Conservation (phyloP, 805 yeast species). For the Starmerella vaccinii region DNA sequence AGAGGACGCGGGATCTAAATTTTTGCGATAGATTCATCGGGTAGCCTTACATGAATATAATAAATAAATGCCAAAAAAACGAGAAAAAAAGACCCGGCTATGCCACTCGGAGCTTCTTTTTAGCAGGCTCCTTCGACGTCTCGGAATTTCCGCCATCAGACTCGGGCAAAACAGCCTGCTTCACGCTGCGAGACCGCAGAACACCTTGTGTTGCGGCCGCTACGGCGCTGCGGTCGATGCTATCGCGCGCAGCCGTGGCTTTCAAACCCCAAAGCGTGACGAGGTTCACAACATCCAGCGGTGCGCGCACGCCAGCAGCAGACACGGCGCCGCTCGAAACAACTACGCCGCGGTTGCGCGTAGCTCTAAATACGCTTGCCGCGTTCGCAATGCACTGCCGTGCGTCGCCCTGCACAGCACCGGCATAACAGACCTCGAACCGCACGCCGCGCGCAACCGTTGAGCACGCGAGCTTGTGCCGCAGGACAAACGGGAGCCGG, state of each 20-base stretch:
- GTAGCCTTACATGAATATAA: not conserved
- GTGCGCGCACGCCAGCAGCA: constrained; percentile 43
- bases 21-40: no score
- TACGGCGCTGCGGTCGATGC: constrained; percentile 51
- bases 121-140: constrained; percentile 4
- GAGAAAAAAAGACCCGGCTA: not conserved
- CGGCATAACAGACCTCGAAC: constrained; percentile 65
- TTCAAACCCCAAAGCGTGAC: constrained; percentile 63
- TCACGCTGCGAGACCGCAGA: constrained; percentile 60
- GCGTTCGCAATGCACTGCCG: constrained; percentile 61
- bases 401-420: constrained; percentile 40
- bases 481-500: constrained; percentile 63
- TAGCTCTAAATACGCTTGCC: constrained; percentile 64
- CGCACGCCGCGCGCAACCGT: constrained; percentile 75
- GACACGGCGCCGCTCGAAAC: constrained; percentile 63
- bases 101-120: constrained; percentile 7
- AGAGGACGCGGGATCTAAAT: no score
- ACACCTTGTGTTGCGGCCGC: constrained; percentile 63
- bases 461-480: constrained; percentile 74
- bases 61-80: not conserved
- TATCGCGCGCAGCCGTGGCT: constrained; percentile 46
- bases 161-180: constrained; percentile 44
- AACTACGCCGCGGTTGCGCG: constrained; percentile 69
- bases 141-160: not conserved
- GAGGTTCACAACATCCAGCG: constrained; percentile 57